Percentiles rank a stretch among this genome's conserved stretches.
Conservation (phyloP, 1,139 yeast genomes). For the Diutina siamensis region DNA sequence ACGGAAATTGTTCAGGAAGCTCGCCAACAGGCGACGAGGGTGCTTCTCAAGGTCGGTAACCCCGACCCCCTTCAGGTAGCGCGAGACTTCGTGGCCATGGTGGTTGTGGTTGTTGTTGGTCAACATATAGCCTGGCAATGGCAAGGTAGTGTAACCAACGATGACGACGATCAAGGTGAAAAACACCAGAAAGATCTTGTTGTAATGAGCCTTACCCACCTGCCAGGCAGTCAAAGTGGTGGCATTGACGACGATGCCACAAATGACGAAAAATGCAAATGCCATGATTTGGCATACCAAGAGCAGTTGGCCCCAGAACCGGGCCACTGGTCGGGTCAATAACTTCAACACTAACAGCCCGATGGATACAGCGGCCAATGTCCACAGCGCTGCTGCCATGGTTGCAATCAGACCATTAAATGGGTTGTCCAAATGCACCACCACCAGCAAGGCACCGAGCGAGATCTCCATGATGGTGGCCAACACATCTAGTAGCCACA, state of each 20-base stretch:
- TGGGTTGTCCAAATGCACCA: not conserved
- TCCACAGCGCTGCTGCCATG: constrained; percentile 5
- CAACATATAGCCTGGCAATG: not conserved
- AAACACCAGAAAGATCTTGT: not conserved
- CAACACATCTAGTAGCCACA: constrained; percentile 3
- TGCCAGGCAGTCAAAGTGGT: not conserved
- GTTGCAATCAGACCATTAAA: not conserved
- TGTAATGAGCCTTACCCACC: not conserved
- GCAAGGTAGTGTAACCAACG: not conserved
- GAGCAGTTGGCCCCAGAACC: not conserved
- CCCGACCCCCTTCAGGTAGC: not conserved
- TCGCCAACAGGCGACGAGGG: not conserved
- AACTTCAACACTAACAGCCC: not conserved
- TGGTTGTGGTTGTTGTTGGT: not conserved
- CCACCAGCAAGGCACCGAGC: not conserved
- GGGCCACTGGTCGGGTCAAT: not conserved
- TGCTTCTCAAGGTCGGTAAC: not conserved
- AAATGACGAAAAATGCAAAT: constrained; percentile 2
- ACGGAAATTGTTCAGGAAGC: not conserved
- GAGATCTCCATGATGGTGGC: constrained; percentile 1
- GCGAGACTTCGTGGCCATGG: not conserved
- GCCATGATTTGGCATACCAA: not conserved
- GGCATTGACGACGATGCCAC: constrained; percentile 3
- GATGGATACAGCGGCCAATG: not conserved
- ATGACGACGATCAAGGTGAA: not conserved